Base-by-base conservation (phyloP, 163 green algal species). In the Chlorella variabilis region DNA sequence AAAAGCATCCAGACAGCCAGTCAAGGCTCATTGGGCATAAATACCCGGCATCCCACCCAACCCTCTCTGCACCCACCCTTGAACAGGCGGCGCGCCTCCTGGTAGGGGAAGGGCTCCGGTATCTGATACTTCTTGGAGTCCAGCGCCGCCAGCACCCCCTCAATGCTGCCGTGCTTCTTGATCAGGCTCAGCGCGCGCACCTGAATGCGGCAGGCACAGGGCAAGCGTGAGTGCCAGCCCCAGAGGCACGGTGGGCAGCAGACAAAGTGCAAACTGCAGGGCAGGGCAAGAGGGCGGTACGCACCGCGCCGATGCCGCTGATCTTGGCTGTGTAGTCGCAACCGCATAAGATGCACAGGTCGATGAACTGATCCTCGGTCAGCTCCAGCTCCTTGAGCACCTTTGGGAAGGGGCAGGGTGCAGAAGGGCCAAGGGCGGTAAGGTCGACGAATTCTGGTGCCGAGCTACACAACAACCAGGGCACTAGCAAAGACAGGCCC, bases 301-400 rank as follows among this genome's bases (percentile, higher is more conserved):
- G 29, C 74, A 84, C 70, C 65, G 79, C 38, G 17, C 86, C 86
- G 63, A 90, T 85, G 65, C 87, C 85, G 29, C 39, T 58, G 83
- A 99, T 99, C 75, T 89, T 97, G 61, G 89, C 84, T 39, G 87
- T 94, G 85, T 99, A 99, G 85, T 99, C 97, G 89, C 97, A 99
- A 42, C 97, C 97, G 84, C 94, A 98, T 45, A 99, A 87, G 75
- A 99, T 99, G 91, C 97, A 99, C 33, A 99, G 65, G 85, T 99
- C 97, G 15, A 99, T 92, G 81, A 99, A 99, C 85, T 98, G 86
- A 4, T 96, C 89, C 41, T 48, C 2, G 6, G 87, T 94, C 25
- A 98, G 71, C 7, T 81, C 83, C 54, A 98, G 88, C 20, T 85
- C 92, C 38, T 90, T 78, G 31, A 98, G 73, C 34, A 95, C 85